A percentile compares a stretch with the other conserved stretches of the same genome.
These are phyloP conservation scores for Rhodotorula sp. DNA, from an alignment of 1,284 basidiomycete species.

Conservation along the genomic window DNA sequence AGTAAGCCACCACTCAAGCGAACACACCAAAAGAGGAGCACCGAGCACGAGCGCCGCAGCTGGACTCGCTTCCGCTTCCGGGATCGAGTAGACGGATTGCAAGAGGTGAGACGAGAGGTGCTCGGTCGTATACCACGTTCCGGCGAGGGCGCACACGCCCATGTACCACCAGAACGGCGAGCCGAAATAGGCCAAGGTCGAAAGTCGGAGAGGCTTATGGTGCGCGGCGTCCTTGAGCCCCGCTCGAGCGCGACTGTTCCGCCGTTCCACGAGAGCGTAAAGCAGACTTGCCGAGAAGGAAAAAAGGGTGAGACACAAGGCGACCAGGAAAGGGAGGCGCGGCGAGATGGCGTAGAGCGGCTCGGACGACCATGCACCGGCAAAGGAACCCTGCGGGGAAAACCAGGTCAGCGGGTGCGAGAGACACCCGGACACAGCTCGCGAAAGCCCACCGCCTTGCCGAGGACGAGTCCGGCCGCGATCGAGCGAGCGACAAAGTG, in stretches of 20 bases:
- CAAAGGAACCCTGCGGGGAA: conserved; percentile 12
- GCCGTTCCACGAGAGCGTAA: conserved; percentile 18
- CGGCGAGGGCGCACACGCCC: conserved; percentile 26
- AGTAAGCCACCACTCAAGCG: background rate
- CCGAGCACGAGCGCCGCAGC: conserved; percentile 21
- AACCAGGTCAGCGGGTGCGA: too few species aligned
- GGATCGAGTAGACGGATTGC: conserved; percentile 17
- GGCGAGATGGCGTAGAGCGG: conserved; percentile 23
- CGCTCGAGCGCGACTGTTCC: background rate
- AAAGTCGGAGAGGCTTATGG: background rate
- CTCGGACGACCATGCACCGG: conserved; percentile 21
- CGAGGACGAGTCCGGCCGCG: conserved; percentile 28
- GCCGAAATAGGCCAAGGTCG: conserved; percentile 11
- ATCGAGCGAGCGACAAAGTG: conserved; percentile 22
- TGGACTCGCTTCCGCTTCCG: conserved; percentile 4
- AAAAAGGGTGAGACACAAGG: conserved; percentile 12
- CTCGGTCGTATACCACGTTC: conserved; percentile 29
- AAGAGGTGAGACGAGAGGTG: conserved; percentile 31
- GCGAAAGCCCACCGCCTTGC: conserved; percentile 16
- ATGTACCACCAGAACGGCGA: conserved; percentile 30
- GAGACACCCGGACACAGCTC: too few species aligned
- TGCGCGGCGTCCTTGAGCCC: background rate
- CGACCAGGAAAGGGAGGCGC: conserved; percentile 25
- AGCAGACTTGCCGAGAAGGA: conserved; percentile 26
- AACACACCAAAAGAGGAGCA: conserved; percentile 18